Evolutionary conservation across 805 yeast genomes (phyloP).

Genomic region (Nakazawaea siamensis): DNA sequence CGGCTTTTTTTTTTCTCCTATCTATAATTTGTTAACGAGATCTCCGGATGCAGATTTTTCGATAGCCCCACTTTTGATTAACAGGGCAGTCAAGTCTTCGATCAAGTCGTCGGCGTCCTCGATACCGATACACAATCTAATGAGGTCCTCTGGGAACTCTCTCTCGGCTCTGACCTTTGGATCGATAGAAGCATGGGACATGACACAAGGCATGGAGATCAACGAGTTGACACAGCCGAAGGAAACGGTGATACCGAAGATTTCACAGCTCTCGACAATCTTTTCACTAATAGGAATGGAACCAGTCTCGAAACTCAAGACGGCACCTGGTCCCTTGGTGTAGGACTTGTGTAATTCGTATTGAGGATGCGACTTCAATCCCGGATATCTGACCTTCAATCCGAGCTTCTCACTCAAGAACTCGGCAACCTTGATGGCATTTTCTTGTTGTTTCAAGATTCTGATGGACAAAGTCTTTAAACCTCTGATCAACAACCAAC

Average conservation of each 20-base stretch:
- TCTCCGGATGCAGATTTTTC: too few relatives aligned
- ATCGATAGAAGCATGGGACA: constrained; percentile 97
- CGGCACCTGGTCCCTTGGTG: constrained; percentile 86
- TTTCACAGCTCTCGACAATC: constrained; percentile 65
- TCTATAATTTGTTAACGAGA: too few relatives aligned
- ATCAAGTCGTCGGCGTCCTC: constrained; percentile 77
- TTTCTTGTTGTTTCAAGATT: constrained; percentile 79
- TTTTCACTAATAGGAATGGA: constrained; percentile 53
- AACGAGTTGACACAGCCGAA: constrained; percentile 92
- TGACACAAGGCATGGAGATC: constrained; percentile 88
- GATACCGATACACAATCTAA: constrained; percentile 87
- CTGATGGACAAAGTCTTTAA: constrained; percentile 82
- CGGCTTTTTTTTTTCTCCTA: too few relatives aligned
- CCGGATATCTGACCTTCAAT: constrained; percentile 79
- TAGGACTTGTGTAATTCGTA: constrained; percentile 68
- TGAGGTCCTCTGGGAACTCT: constrained; percentile 86
- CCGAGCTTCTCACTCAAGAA: constrained; percentile 64
- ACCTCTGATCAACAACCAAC: constrained; percentile 84
- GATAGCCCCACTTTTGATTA: constrained; percentile 53
- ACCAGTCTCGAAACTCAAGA: constrained; percentile 84
- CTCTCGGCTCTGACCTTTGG: constrained; percentile 80
- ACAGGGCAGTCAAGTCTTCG: constrained; percentile 68
- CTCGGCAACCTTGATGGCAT: constrained; percentile 67
- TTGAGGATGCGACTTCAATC: constrained; percentile 74
- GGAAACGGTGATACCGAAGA: constrained; percentile 86